Evolutionary conservation across 805 yeast genomes (phyloP).

Genomic region (Nakazawaea wickerhamii): DNA sequence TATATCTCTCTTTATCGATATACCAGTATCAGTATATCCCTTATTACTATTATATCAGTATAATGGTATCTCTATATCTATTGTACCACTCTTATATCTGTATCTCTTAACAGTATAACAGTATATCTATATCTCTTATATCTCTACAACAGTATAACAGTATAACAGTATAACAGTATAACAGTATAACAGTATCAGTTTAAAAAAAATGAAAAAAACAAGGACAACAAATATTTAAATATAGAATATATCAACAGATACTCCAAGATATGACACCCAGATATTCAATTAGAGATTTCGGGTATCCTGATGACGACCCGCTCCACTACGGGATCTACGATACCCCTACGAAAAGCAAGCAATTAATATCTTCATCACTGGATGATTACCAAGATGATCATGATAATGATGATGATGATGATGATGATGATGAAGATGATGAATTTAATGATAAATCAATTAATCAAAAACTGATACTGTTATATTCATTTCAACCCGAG

Average conservation of each 20-base stretch:
- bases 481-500: constrained; percentile 88
- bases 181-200: not conserved
- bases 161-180: too few relatives aligned
- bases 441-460: constrained; percentile 18
- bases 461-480: constrained; percentile 63
- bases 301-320: constrained; percentile 65
- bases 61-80: too few relatives aligned
- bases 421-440: constrained; percentile 16
- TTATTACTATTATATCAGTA: too few relatives aligned
- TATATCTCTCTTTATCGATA: too few relatives aligned
- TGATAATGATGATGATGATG: constrained; percentile 16
- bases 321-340: constrained; percentile 56
- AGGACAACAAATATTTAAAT: not conserved
- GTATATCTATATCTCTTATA: too few relatives aligned
- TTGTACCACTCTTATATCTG: too few relatives aligned
- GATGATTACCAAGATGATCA: constrained; percentile 18
- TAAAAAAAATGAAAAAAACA: not conserved
- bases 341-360: constrained; percentile 4
- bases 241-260: not conserved
- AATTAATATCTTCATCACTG: constrained; percentile 2
- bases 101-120: too few relatives aligned
- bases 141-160: too few relatives aligned
- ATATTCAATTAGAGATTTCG: constrained; percentile 75
- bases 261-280: constrained; percentile 3
- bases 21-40: too few relatives aligned